Evolutionary conservation across 2,329 filamentous ascomycete genomes (phyloP).

Genomic region (Gaeumannomyces sp.): DNA sequence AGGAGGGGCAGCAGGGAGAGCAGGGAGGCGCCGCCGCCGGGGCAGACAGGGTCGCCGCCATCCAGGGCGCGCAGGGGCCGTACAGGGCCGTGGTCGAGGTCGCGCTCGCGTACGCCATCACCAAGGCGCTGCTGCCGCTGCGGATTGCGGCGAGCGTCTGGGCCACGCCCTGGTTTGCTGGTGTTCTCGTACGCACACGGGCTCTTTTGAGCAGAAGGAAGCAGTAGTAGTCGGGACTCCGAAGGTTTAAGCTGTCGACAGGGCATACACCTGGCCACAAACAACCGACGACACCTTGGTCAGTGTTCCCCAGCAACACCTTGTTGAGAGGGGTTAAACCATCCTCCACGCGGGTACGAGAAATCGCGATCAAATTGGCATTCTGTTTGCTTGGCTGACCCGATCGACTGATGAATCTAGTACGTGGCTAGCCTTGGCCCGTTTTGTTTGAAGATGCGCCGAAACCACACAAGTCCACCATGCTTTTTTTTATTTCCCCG

Average conservation of each 20-base stretch:
- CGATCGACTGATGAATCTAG: background rate
- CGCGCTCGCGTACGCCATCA: slow-evolving; percentile 84
- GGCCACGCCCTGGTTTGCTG: slow-evolving; percentile 90
- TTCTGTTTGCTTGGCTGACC: background rate
- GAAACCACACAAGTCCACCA: background rate
- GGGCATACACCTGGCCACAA: too few relatives aligned
- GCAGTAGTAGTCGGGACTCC: background rate
- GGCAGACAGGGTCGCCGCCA: slow-evolving; percentile 18
- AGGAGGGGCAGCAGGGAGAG: slow-evolving; percentile 21
- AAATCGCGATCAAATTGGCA: background rate
- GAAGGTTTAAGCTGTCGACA: background rate
- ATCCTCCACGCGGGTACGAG: background rate
- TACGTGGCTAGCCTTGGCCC: background rate
- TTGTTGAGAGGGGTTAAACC: background rate
- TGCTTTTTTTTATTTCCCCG: background rate
- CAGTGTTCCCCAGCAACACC: background rate
- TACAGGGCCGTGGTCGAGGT: slow-evolving; percentile 61
- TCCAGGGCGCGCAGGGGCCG: slow-evolving; percentile 30
- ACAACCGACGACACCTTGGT: background rate
- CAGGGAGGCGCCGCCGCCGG: slow-evolving; percentile 23
- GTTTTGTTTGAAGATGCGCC: slow-evolving; percentile 7
- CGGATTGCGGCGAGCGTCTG: slow-evolving; percentile 74
- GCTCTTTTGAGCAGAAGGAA: background rate
- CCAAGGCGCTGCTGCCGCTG: slow-evolving; percentile 75
- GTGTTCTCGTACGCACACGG: slow-evolving; percentile 44